These are phyloP conservation scores for Picochlorum costavermella DNA, from an alignment of 139 green algal species.

Conservation along the genomic window DNA sequence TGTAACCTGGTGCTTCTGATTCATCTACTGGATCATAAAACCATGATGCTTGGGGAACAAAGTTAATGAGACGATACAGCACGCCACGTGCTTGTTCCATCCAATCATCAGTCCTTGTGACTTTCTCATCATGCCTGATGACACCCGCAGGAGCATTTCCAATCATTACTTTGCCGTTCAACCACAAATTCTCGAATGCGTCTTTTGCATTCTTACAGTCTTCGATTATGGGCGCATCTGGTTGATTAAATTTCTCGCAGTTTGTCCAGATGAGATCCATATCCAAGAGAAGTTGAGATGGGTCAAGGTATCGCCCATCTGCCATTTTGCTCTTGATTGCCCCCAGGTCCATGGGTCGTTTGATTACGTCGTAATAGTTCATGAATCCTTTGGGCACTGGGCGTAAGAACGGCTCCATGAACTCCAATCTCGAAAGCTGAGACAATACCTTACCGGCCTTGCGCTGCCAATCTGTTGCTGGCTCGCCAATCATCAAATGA, in stretches of 20 bases:
- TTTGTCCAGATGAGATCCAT: slow-evolving; percentile 25
- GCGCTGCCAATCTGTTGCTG: slow-evolving; percentile 12
- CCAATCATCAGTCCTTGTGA: slow-evolving; percentile 1
- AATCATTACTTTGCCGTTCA: background rate
- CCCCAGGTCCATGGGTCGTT: slow-evolving; percentile 37
- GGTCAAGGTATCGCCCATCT: slow-evolving; percentile 11
- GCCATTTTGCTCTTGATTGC: slow-evolving; percentile 22
- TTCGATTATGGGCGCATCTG: slow-evolving; percentile 17
- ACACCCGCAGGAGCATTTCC: background rate
- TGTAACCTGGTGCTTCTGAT: slow-evolving; percentile 29
- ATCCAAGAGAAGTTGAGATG: slow-evolving; percentile 7
- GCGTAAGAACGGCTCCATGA: slow-evolving; percentile 21
- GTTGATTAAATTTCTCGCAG: slow-evolving; percentile 28
- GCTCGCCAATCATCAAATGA: background rate
- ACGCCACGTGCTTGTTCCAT: slow-evolving; percentile 2
- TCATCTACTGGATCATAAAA: slow-evolving; percentile 19
- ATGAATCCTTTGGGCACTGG: slow-evolving; percentile 17
- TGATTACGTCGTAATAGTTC: slow-evolving; percentile 24
- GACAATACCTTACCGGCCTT: slow-evolving; percentile 9
- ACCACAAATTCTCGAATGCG: slow-evolving; percentile 14
- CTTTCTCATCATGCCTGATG: background rate
- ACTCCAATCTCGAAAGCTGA: slow-evolving; percentile 6
- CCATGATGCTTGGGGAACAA: slow-evolving; percentile 7
- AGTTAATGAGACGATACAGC: slow-evolving; percentile 6
- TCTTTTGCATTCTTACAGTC: slow-evolving; percentile 10